phyloP scores from a whole-genome alignment of 1,284 basidiomycete species.

The Moniliophthora roreri region DNA sequence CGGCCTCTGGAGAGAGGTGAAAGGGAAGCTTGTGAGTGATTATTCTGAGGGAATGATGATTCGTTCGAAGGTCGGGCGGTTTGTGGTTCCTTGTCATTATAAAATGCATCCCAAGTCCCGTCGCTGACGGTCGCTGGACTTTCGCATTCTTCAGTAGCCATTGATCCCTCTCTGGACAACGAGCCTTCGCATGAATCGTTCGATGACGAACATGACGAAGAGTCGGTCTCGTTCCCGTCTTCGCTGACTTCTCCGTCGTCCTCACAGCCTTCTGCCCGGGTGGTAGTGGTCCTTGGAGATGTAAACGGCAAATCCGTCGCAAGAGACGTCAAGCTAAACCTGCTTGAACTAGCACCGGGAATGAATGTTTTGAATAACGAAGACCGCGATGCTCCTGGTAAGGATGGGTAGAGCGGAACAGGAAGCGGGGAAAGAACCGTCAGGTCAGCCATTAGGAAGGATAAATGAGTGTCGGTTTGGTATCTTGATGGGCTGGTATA shows the following conservation, averaged over 20 bases:
- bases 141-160: no score
- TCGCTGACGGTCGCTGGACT: no score
- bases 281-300: neutral
- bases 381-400: conserved; percentile 10
- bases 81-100: neutral
- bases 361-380: conserved; percentile 15
- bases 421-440: conserved; percentile 15
- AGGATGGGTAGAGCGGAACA: conserved; percentile 13
- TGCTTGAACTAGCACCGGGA: conserved; percentile 14
- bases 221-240: conserved; percentile 1
- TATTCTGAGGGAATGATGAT: neutral
- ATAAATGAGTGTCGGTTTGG: no score
- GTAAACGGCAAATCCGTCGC: neutral
- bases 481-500: no score
- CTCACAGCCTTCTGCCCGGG: neutral
- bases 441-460: conserved; percentile 15
- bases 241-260: neutral
- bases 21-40: neutral
- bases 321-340: conserved; percentile 5
- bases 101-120: no score
- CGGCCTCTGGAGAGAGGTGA: conserved; percentile 9
- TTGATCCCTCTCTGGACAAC: no score
- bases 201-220: neutral
- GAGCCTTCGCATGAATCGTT: no score
- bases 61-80: neutral